Percentiles rank a stretch among this genome's conserved stretches.
Evolutionary conservation across 2,329 filamentous ascomycete genomes (phyloP).

Genomic region (Xylaria sp.): DNA sequence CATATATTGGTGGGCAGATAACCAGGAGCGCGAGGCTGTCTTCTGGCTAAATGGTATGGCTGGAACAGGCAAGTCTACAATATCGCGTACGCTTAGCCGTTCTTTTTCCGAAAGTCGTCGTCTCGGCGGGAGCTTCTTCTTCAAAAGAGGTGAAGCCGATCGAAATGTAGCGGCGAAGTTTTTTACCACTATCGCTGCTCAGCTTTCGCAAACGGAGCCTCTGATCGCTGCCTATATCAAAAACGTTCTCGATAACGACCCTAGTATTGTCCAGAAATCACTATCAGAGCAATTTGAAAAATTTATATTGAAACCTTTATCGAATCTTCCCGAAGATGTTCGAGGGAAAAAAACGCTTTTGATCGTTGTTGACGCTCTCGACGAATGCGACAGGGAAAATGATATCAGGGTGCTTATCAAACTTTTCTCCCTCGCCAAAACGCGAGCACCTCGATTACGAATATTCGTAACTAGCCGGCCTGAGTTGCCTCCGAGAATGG

Average conservation of each 20-base stretch:
- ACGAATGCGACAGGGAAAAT: slow-evolving; percentile 9
- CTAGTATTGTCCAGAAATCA: neutral
- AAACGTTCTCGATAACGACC: neutral
- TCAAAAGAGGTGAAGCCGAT: slow-evolving; percentile 47
- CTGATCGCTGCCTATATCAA: neutral
- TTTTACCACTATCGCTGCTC: slow-evolving; percentile 20
- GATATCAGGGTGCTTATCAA: neutral
- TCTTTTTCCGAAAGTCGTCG: neutral
- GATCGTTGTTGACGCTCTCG: slow-evolving; percentile 22
- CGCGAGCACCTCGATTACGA: neutral
- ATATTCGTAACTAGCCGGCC: slow-evolving; percentile 57
- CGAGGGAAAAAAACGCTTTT: neutral
- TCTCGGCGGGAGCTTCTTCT: slow-evolving; percentile 54
- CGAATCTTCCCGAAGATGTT: rapidly evolving
- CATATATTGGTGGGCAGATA: slow-evolving; percentile 47
- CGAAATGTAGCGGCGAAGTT: neutral
- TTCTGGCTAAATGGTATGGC: slow-evolving; percentile 54
- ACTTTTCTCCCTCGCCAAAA: neutral
- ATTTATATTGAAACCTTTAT: slow-evolving; percentile 12
- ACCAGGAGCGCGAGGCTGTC: slow-evolving; percentile 40
- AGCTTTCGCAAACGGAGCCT: neutral
- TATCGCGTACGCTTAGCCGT: slow-evolving; percentile 49
- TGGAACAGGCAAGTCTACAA: slow-evolving; percentile 54
- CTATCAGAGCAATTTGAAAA: slow-evolving; percentile 19
- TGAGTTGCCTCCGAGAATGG: slow-evolving; percentile 51